phyloP scores from a whole-genome alignment of 768 basidiomycete species.

The Kwoniella newhampshirensis region DNA sequence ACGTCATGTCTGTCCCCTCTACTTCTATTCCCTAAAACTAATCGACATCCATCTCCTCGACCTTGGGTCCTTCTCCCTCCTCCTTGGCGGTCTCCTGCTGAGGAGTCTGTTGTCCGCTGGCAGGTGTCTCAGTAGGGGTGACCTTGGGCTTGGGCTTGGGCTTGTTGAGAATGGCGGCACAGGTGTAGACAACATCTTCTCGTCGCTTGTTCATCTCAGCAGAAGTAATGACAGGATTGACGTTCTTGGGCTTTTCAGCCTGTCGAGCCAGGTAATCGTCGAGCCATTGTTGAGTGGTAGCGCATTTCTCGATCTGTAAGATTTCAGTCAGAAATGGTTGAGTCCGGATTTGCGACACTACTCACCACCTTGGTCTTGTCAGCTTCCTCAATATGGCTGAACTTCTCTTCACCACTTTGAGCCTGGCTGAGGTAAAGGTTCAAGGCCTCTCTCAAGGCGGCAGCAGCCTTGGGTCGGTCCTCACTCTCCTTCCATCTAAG shows the following conservation, averaged over 20 bases:
- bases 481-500: constrained; percentile 80
- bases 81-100: constrained; percentile 51
- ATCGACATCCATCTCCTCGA: constrained; percentile 54
- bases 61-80: constrained; percentile 21
- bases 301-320: constrained; percentile 79
- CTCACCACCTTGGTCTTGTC: constrained; percentile 54
- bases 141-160: constrained; percentile 82
- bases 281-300: constrained; percentile 89
- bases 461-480: constrained; percentile 69
- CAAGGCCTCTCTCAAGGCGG: constrained; percentile 79
- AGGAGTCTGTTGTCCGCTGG: constrained; percentile 39
- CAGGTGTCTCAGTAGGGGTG: constrained; percentile 27
- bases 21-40: constrained; percentile 23
- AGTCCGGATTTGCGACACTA: constrained; percentile 9
- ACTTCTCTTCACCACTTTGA: constrained; percentile 73
- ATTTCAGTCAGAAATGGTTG: not conserved
- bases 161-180: constrained; percentile 83
- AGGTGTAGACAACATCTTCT: constrained; percentile 88
- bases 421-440: constrained; percentile 83
- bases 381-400: constrained; percentile 75
- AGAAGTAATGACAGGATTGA: constrained; percentile 75
- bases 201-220: constrained; percentile 85
- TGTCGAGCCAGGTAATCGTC: constrained; percentile 87
- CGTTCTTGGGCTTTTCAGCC: constrained; percentile 82
- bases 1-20: not conserved